Percentiles rank a stretch among this genome's conserved stretches.
Evolutionary conservation across 108 stramenopile species (phyloP).

Genomic region (Tribonema minus): DNA sequence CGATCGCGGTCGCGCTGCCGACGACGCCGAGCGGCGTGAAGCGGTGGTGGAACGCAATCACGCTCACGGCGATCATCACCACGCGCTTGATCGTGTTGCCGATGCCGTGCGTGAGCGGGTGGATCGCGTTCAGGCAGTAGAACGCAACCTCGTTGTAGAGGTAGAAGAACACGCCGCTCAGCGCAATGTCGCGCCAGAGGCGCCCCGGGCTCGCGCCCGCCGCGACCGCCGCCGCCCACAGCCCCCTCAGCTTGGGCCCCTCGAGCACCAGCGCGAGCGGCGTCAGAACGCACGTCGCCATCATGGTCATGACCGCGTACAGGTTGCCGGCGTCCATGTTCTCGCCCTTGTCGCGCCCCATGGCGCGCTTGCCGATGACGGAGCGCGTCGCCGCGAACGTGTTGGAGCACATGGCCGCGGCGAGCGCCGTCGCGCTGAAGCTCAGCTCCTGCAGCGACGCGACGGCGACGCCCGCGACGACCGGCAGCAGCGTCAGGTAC

Average conservation of each 20-base stretch:
- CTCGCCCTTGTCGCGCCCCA: conserved; percentile 76
- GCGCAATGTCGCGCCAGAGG: conserved; percentile 60
- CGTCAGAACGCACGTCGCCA: conserved; percentile 77
- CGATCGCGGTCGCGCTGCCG: conserved; percentile 45
- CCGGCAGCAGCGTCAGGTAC: conserved; percentile 86
- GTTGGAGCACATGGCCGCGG: conserved; percentile 90
- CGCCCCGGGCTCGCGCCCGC: conserved; percentile 60
- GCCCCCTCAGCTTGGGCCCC: conserved; percentile 73
- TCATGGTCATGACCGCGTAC: conserved; percentile 90
- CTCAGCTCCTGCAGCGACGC: conserved; percentile 60
- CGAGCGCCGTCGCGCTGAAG: conserved; percentile 84
- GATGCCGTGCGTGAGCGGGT: conserved; percentile 41
- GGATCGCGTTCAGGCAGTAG: conserved; percentile 85
- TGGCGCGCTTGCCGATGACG: conserved; percentile 71
- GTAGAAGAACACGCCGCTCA: conserved; percentile 70
- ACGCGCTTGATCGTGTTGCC: conserved; percentile 57
- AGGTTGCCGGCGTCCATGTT: conserved; percentile 82
- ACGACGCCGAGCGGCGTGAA: conserved; percentile 46
- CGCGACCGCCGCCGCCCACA: conserved; percentile 65
- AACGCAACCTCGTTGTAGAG: conserved; percentile 78
- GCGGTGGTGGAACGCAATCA: conserved; percentile 40
- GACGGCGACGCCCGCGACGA: conserved; percentile 80
- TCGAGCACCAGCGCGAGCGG: conserved; percentile 81
- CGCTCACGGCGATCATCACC: conserved; percentile 48
- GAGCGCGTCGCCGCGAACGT: conserved; percentile 85